These are phyloP conservation scores for Sinapis alba DNA, from an alignment of 441 rosid genomes.

Conservation along the genomic window DNA sequence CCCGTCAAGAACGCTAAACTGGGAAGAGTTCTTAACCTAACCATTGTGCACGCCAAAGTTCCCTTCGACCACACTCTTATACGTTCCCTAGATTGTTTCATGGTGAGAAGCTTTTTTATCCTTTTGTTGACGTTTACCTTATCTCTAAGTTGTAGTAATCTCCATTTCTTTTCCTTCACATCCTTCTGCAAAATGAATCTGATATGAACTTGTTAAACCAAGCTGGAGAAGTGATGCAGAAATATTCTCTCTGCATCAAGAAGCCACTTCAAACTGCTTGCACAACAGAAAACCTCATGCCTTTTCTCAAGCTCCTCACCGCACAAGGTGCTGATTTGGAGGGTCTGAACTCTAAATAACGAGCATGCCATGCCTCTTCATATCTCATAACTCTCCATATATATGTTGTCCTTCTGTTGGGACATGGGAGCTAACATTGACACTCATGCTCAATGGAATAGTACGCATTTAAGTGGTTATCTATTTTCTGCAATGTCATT, in stretches of 20 bases:
- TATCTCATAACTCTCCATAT: not conserved
- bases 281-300: not conserved
- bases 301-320: not conserved
- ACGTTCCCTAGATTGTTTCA: not conserved
- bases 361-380: not conserved
- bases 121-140: not conserved
- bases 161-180: conserved; percentile 3
- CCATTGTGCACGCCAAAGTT: not conserved
- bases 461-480: not conserved
- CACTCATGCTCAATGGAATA: not conserved
- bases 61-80: not conserved
- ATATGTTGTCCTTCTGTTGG: not conserved
- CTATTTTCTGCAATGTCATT: not conserved
- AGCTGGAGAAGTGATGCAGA: too few relatives aligned
- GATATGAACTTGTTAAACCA: not conserved
- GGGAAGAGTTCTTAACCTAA: not conserved
- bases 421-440: not conserved
- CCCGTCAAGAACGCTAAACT: not conserved
- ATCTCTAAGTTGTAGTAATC: not conserved
- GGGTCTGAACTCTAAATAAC: not conserved
- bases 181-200: not conserved
- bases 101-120: not conserved
- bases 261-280: not conserved
- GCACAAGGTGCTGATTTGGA: not conserved
- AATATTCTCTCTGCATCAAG: too few relatives aligned